Conservation (phyloP, 192 early-diverging fungal genomes). For the Chytriomyces hyalinus region DNA sequence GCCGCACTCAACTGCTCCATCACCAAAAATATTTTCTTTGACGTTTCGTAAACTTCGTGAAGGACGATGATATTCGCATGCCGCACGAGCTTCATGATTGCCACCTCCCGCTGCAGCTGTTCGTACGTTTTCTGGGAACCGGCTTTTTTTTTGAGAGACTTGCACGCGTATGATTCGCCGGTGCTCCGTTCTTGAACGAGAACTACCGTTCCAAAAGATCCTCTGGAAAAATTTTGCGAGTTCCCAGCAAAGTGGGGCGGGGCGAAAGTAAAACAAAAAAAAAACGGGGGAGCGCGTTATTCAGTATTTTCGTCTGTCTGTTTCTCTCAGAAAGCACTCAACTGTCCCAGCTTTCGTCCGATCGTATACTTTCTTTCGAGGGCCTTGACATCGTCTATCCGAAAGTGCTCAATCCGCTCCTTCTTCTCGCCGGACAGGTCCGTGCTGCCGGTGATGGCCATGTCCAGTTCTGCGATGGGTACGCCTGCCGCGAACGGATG, state of each 20-base stretch:
- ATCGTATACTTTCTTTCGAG: conserved; percentile 23
- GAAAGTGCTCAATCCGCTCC: conserved; percentile 22
- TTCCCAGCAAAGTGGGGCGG: background rate
- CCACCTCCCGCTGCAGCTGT: conserved; percentile 55
- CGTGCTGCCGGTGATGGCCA: conserved; percentile 9
- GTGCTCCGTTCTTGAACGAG: conserved; percentile 47
- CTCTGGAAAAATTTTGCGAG: conserved; percentile 35
- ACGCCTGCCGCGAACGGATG: conserved; percentile 4
- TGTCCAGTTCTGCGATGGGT: conserved; percentile 6
- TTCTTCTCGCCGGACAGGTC: conserved; percentile 22
- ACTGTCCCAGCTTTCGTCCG: conserved; percentile 31
- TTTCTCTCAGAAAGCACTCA: background rate
- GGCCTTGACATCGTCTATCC: conserved; percentile 24
- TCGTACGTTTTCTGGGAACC: conserved; percentile 46
- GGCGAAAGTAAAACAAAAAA: background rate
- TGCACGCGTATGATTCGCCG: conserved; percentile 52
- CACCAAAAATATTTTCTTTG: conserved; percentile 54
- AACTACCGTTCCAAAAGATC: conserved; percentile 57
- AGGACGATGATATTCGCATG: conserved; percentile 53
- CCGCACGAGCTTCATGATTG: conserved; percentile 55
- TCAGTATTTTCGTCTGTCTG: background rate
- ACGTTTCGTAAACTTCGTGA: conserved; percentile 56
- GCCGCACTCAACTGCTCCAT: conserved; percentile 56
- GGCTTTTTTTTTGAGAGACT: conserved; percentile 52
- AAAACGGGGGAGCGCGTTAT: background rate